Evolutionary conservation across 179 eudicot genomes (phyloP), one percentile per base, ranked within the genome.

Genomic region (Silene coronaria): DNA sequence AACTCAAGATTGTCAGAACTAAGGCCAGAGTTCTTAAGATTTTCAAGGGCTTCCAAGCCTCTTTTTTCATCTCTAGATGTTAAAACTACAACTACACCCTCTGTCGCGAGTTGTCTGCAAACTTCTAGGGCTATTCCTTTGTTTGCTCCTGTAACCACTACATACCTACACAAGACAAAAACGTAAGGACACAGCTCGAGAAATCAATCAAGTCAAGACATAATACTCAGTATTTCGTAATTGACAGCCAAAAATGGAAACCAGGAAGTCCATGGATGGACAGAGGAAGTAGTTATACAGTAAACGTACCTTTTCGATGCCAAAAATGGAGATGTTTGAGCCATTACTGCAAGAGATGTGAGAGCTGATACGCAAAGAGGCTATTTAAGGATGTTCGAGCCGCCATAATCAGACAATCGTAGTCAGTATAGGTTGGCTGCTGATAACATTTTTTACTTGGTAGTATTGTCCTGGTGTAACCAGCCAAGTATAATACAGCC

Each of bases 81-180:
- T 26, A 90, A 58, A 2, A 90, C 82, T 32, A 90, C 90, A 10
- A 34, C 66, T 1, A 88, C 78, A 0, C 89, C 91, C 51, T 88
- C 16, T 5, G 84, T 78, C 10, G 88, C 91, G 6, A 90, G 78
- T 57, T 88, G 95, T 67, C 86, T 85, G 80, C 91, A 88, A n/a
- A 84, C 81, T 65, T 87, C 95, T 0, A 88, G 76, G 27, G 91
- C 95, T n/a, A 90, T 84, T 67, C 93, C 93, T 80, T 82, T 89
- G 78, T 89, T 89, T 79, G 82, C 86, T 28, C 93, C 91, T 42
- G 91, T 86, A 2, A 90, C 91, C 24, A 90, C 86, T 75, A 91
- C 91, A 77, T 72, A 81, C 82, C 92, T 89, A 23, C 68, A 72
- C 6, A 63, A 42, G 10, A 42, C 48, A 42, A 42, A 42, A 42